Evolutionary conservation across 768 basidiomycete genomes (phyloP).

Genomic region (Russula foetens): DNA sequence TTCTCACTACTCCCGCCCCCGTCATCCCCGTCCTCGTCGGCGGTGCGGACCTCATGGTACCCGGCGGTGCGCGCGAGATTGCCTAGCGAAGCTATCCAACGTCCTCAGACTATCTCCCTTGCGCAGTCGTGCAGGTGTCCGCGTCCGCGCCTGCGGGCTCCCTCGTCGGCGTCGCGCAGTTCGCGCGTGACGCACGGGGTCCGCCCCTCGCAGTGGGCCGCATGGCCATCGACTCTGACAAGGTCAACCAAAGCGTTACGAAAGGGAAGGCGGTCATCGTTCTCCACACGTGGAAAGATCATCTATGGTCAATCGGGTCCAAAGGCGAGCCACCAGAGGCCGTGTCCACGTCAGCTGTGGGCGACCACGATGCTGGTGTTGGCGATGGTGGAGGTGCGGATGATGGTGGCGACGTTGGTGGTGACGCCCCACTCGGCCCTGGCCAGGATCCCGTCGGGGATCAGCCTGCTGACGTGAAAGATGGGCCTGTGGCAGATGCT

Average conservation of each 20-base stretch:
- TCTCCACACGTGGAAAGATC: constrained; percentile 70
- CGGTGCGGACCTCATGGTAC: constrained; percentile 87
- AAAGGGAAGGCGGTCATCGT: constrained; percentile 68
- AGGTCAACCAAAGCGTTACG: constrained; percentile 33
- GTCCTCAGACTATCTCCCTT: background rate
- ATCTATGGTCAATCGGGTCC: constrained; percentile 64
- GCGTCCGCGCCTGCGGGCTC: constrained; percentile 36
- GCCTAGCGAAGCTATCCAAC: background rate
- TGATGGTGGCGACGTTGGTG: constrained; percentile 4
- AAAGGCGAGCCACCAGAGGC: constrained; percentile 48
- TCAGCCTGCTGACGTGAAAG: background rate
- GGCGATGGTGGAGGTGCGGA: constrained; percentile 5
- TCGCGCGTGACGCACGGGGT: constrained; percentile 30
- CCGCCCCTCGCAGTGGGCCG: constrained; percentile 70
- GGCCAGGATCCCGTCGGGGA: constrained; percentile 24
- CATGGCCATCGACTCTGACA: constrained; percentile 42
- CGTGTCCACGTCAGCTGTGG: constrained; percentile 7
- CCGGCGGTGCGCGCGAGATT: constrained; percentile 53
- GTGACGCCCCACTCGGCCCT: background rate
- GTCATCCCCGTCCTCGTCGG: constrained; percentile 65
- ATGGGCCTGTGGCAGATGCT: background rate
- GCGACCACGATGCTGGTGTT: constrained; percentile 11
- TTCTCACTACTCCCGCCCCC: constrained; percentile 58
- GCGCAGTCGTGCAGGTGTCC: constrained; percentile 51
- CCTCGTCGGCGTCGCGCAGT: constrained; percentile 57